Evolutionary conservation across 1,139 yeast species (phyloP), one percentile per base, ranked within the genome.

Genomic region (Nakaseomyces uthaithaninus): DNA sequence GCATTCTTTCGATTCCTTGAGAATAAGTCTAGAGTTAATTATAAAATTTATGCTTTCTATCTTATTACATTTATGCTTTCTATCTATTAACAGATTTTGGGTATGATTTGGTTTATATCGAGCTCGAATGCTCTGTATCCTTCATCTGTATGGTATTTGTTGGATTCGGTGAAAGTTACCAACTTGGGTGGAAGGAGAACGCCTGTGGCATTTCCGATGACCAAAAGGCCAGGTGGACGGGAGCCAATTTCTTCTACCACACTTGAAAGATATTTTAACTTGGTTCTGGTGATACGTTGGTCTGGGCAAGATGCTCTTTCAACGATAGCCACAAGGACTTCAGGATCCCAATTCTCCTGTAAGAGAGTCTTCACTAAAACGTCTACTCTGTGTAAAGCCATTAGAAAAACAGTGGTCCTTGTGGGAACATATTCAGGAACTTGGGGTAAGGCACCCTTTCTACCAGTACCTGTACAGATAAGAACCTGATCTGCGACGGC

Each of bases 271-370:
- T 79, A 65, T 38, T 69, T 68, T 39, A 91, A 64, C 1, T 76
- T 72, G 0, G 95, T 84, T 48, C 95, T 68, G 3, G 89, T 78
- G 10, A 89, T 71, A 42, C 98, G 65, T 63, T 91, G 96, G 56
- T 89, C 98, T 0, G 93, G 89, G 60, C 96, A 86, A 15, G 93
- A 80, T 0, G 96, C 95, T 44, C 96, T 70, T 60, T 91, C 98
- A 2, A 89, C 77, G 15, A 89, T 78, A 2, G 93, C 89, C 35
- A 83, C 85, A 0, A 96, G 95, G 11, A 82, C 69, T 14, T 72
- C 65, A 1, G 69, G 63, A 40, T 80, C 81, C 95, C 96, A 91
- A 0, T 68, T 64, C 35, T 72, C 72, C 1, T 68, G 67, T 1
- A 75, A 55, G 39, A 91, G 67, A 3, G 71, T 73, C 0, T 76